Base-by-base conservation (phyloP, 2,329 filamentous ascomycete genomes). In the Cercospora canescens region DNA sequence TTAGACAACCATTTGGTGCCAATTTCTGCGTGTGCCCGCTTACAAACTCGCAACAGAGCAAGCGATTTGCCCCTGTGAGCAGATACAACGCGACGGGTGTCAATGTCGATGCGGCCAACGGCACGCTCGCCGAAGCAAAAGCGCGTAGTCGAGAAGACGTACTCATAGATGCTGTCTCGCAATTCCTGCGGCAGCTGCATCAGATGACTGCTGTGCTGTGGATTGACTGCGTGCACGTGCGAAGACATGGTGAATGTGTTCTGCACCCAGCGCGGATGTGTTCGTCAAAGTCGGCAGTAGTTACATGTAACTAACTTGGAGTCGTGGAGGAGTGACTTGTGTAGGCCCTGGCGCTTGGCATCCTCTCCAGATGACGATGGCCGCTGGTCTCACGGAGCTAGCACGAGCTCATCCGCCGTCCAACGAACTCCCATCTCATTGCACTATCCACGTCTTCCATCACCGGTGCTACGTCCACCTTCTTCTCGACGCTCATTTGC, bases 111-210 rank as follows among this genome's bases (percentile, higher is more conserved):
- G 48, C 48, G 60, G 28, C 60, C 57, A 34, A 54, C 55, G 3
- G 64, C 52, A 58, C 60, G 64, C 64, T 62, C 39, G 11, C 67
- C 67, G 34, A 64, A 66, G 57, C 52, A 30, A 45, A 64, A 57
- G 14, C 61, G 50, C 12, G 61, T 69, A 21, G 60, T 64, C 34
- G 32, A 41, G 50, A 68, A 70, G 37, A 68, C 12, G 28, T 58
- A 24, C 4, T 35, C 64, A 26, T 70, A 69, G 39, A 70, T 67
- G n/a, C 41, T 18, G 52, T 70, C 67, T 28, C 60, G 64, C 11
- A 70, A 24, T 48, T 70, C 68, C 59, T 67, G 68, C 6, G 68
- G 64, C 39, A 70, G 60, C 60, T 62, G 61, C 60, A 66, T 64
- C 14, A 68, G 56, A 39, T 28, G 32, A 34, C 41, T 54, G n/a